Evolutionary conservation across 768 basidiomycete genomes (phyloP).

Genomic region (Lactifluus echinatus): DNA sequence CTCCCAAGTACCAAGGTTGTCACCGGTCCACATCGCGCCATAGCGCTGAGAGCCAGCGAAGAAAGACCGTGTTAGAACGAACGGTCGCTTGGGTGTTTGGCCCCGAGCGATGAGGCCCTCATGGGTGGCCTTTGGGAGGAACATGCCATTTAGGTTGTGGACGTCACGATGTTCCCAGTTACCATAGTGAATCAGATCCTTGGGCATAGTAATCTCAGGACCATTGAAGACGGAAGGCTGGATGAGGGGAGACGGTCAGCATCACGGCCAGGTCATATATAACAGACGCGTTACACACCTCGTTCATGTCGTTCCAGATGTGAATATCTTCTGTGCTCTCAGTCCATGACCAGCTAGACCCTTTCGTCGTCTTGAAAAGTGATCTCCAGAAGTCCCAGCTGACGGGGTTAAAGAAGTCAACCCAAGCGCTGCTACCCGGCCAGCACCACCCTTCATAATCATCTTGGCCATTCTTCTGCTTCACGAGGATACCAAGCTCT

Average conservation of each 20-base stretch:
- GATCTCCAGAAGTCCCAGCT: constrained; percentile 88
- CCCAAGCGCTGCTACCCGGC: constrained; percentile 94
- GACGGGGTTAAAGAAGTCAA: constrained; percentile 91
- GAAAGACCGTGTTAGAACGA: constrained; percentile 93
- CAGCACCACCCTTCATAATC: constrained; percentile 99
- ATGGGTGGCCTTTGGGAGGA: constrained; percentile 74
- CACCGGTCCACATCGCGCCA: constrained; percentile 98
- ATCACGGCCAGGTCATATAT: neutral
- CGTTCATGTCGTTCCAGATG: constrained; percentile 99
- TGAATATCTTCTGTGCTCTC: constrained; percentile 76
- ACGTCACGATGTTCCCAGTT: constrained; percentile 98
- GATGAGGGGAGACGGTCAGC: constrained; percentile 17
- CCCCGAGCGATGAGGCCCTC: constrained; percentile 74
- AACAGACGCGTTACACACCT: constrained; percentile 40
- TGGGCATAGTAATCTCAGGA: constrained; percentile 83
- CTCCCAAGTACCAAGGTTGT: constrained; percentile 96
- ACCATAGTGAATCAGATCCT: constrained; percentile 74
- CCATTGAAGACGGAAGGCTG: constrained; percentile 98
- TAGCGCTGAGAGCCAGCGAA: constrained; percentile 93
- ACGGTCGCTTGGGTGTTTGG: constrained; percentile 72
- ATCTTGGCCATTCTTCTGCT: constrained; percentile 65
- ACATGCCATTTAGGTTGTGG: constrained; percentile 97
- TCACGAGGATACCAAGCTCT: constrained; percentile 75
- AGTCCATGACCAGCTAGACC: constrained; percentile 64
- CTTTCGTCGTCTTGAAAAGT: constrained; percentile 58